phyloP scores from a whole-genome alignment of 106 monocot genomes.

The Xerophyta viscosa region DNA sequence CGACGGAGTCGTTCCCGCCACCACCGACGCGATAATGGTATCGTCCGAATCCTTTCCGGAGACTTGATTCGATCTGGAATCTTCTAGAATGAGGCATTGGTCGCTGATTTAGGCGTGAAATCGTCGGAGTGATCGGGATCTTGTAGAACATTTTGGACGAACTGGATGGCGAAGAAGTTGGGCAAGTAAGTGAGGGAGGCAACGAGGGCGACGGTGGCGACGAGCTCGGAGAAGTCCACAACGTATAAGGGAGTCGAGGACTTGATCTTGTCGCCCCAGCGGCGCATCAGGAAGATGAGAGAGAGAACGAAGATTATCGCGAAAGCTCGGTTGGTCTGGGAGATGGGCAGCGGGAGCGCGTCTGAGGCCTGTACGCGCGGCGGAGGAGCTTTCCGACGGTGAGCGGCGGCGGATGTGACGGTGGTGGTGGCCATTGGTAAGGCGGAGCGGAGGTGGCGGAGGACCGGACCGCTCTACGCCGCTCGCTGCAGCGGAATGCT shows the following conservation, averaged over 20 bases:
- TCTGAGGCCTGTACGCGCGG: constrained; percentile 42
- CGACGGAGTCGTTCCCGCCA: constrained; percentile 47
- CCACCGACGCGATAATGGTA: constrained; percentile 45
- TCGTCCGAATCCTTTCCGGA: constrained; percentile 30
- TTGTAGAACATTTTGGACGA: constrained; percentile 42
- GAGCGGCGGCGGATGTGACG: not conserved
- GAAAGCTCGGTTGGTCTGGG: constrained; percentile 67
- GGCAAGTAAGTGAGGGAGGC: constrained; percentile 69
- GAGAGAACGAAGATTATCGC: constrained; percentile 45
- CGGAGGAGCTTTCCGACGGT: not conserved
- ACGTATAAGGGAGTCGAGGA: constrained; percentile 43
- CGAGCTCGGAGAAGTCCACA: constrained; percentile 42
- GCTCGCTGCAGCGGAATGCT: too few species aligned
- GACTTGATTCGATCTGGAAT: not conserved
- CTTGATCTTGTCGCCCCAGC: constrained; percentile 61
- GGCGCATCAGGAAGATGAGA: constrained; percentile 49
- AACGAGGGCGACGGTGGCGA: constrained; percentile 46
- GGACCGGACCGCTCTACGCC: too few species aligned
- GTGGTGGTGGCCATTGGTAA: not conserved
- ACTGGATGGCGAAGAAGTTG: constrained; percentile 61
- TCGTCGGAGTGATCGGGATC: not conserved
- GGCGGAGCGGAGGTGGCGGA: too few species aligned
- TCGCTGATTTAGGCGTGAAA: not conserved
- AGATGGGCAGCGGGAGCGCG: constrained; percentile 64
- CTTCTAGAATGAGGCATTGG: constrained; percentile 1